Base-by-base conservation (phyloP, 306 rosid species). In the Sindora glabra region DNA sequence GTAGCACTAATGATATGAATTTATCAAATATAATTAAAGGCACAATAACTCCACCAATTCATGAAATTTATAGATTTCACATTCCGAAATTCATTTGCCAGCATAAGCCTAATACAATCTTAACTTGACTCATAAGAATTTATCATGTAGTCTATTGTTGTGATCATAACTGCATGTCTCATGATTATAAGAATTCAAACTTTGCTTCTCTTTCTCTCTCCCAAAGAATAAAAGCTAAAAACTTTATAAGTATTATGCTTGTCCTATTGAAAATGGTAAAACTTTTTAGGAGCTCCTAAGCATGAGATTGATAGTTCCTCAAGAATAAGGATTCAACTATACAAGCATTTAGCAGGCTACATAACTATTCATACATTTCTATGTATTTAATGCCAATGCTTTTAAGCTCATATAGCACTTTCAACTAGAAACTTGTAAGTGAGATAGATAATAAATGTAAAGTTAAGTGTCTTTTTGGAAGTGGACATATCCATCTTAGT, bases 321-420 rank as follows among this genome's bases (percentile, higher is more conserved):
- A 44, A 21, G 17, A 32, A 58, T 19, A 15, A 51, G 30, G 45
- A 32, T 29, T 29, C 34, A 29, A 29, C 37, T 36, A 64, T 51
- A 51, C 58, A 50, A 52, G 44, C 56, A 70, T 56, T 54, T 9
- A 29, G 2, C n/a, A n/a, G n/a, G n/a, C n/a, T n/a, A n/a, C n/a
- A n/a, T n/a, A n/a, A n/a, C n/a, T n/a, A n/a, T n/a, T n/a, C n/a
- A n/a, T n/a, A n/a, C n/a, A n/a, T n/a, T n/a, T n/a, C n/a, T n/a
- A n/a, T n/a, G n/a, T n/a, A n/a, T n/a, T n/a, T n/a, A n/a, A n/a
- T n/a, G n/a, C n/a, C n/a, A n/a, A n/a, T n/a, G n/a, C n/a, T n/a
- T n/a, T n/a, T n/a, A n/a, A n/a, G n/a, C n/a, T n/a, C n/a, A n/a
- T n/a, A n/a, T n/a, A n/a, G n/a, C n/a, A n/a, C n/a, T n/a, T n/a